Conservation (phyloP, 2,329 filamentous ascomycete genomes). For the Karstenula rhodostoma region DNA sequence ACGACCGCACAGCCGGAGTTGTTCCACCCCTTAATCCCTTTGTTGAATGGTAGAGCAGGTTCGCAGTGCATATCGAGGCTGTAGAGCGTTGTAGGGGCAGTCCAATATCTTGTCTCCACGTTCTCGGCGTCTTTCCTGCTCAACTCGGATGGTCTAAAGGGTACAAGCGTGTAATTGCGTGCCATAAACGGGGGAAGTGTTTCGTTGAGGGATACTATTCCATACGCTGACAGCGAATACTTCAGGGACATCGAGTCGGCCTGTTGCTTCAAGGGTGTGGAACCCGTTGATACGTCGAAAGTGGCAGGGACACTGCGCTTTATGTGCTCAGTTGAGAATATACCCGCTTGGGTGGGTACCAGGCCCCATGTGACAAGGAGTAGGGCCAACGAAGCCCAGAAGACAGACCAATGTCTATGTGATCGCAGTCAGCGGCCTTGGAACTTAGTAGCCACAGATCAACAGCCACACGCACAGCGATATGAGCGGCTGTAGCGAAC, state of each 20-base stretch:
- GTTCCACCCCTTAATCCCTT: slow-evolving; percentile 3
- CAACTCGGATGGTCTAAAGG: slow-evolving; percentile 49
- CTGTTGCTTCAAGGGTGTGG: slow-evolving; percentile 43
- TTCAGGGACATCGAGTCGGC: slow-evolving; percentile 39
- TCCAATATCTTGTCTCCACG: slow-evolving; percentile 28
- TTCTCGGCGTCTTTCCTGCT: neutral
- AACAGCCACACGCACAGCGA: no score
- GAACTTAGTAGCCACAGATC: no score
- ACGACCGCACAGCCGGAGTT: slow-evolving; percentile 31
- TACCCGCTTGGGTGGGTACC: slow-evolving; percentile 64
- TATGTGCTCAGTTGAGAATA: slow-evolving; percentile 55
- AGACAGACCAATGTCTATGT: slow-evolving; percentile 62
- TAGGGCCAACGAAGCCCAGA: slow-evolving; percentile 57
- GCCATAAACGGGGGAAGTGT: slow-evolving; percentile 56
- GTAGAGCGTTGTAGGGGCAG: slow-evolving; percentile 40
- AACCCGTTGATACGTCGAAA: slow-evolving; percentile 33
- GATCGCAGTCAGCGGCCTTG: slow-evolving; percentile 13
- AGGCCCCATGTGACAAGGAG: slow-evolving; percentile 64
- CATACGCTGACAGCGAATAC: slow-evolving; percentile 57
- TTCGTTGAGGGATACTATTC: slow-evolving; percentile 58
- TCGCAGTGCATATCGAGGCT: slow-evolving; percentile 47
- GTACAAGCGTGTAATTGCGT: slow-evolving; percentile 52
- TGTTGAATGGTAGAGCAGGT: slow-evolving; percentile 27
- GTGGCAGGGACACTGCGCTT: neutral
- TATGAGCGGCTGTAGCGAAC: no score